Evolutionary conservation across 257 asterid species (phyloP).

Genomic region (Capsicum chinense): DNA sequence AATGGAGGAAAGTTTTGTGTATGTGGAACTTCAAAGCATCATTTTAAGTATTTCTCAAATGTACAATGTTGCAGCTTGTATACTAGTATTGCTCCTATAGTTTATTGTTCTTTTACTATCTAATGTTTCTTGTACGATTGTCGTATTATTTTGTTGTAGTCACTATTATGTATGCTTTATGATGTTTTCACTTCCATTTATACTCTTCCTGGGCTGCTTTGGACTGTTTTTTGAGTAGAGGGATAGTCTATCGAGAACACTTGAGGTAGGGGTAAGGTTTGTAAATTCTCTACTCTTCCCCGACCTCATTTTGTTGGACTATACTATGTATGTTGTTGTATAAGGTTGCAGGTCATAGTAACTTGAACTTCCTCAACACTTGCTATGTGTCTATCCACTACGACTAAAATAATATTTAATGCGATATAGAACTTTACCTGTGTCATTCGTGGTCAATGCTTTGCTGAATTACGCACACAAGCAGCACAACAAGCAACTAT

Average conservation of each 20-base stretch:
- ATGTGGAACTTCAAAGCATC: background rate
- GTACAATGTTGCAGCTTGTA: constrained; percentile 17
- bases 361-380: background rate
- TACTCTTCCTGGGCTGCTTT: no score
- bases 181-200: no score
- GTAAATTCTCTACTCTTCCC: no score
- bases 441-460: constrained; percentile 86
- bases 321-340: background rate
- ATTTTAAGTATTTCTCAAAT: background rate
- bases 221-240: no score
- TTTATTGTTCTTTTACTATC: no score
- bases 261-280: no score
- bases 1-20: background rate
- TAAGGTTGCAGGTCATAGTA: background rate
- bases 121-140: no score
- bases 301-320: no score
- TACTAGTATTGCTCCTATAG: no score
- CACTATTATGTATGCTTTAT: no score
- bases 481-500: constrained; percentile 89
- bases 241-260: no score
- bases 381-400: background rate
- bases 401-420: background rate
- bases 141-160: no score
- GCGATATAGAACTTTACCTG: constrained; percentile 49
- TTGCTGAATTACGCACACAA: constrained; percentile 89